Evolutionary conservation across 1,139 yeast species (phyloP).

Genomic region (Nakaseomyces nivariensis): DNA sequence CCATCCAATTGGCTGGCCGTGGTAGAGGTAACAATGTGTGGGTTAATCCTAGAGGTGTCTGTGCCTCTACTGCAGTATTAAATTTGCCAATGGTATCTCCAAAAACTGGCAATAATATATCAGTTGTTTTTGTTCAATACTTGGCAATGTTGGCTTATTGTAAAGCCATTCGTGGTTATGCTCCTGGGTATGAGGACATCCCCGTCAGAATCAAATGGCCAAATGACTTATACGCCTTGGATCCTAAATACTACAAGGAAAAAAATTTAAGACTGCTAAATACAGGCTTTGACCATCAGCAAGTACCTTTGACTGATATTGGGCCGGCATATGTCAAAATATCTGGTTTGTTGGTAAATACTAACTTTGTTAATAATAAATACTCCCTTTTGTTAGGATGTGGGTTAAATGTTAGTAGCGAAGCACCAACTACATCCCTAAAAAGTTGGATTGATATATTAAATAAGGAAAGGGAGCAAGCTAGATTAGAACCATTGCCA

Average conservation of each 20-base stretch:
- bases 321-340: constrained; percentile 60
- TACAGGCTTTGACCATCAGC: constrained; percentile 12
- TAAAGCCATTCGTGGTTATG: constrained; percentile 62
- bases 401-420: constrained; percentile 75
- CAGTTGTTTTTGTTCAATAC: constrained; percentile 78
- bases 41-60: constrained; percentile 89
- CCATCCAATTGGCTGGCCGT: constrained; percentile 80
- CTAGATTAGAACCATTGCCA: constrained; percentile 39
- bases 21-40: constrained; percentile 95
- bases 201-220: constrained; percentile 95
- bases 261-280: constrained; percentile 23
- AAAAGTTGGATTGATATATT: constrained; percentile 55
- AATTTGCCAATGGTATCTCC: constrained; percentile 41
- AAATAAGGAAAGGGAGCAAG: constrained; percentile 40
- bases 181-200: constrained; percentile 57
- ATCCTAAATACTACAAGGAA: constrained; percentile 43
- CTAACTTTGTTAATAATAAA: constrained; percentile 50
- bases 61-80: constrained; percentile 69
- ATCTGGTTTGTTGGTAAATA: constrained; percentile 78
- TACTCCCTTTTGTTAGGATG: constrained; percentile 70
- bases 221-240: constrained; percentile 73
- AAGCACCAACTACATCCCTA: constrained; percentile 87
- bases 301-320: constrained; percentile 25
- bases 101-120: constrained; percentile 29
- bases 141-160: constrained; percentile 74